A percentile compares a stretch with the other conserved stretches of the same genome.
phyloP scores from a whole-genome alignment of 495 filamentous ascomycete genomes.

The Cercophora samala region DNA sequence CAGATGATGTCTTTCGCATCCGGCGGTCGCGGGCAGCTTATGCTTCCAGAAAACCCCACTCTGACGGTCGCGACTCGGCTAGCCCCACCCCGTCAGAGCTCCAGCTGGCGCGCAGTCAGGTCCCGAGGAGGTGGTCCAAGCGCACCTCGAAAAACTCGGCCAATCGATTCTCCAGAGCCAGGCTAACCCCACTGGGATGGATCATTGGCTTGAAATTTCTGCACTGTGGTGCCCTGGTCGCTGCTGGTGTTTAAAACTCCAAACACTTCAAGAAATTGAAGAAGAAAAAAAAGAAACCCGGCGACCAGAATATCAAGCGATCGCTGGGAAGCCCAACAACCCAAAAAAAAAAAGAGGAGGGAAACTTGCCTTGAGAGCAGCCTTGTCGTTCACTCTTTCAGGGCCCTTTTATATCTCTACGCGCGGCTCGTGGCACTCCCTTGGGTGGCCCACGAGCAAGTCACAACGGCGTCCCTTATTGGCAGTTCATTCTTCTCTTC shows the following conservation, averaged over 20 bases:
- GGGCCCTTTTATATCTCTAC: neutral
- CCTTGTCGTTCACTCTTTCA: neutral
- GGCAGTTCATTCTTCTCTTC: conserved; percentile 53
- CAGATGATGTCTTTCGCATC: neutral
- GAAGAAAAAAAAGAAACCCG: conserved; percentile 5
- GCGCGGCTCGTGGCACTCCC: conserved; percentile 25
- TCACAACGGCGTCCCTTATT: conserved; percentile 49
- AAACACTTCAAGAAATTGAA: conserved; percentile 1
- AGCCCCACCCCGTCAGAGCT: neutral
- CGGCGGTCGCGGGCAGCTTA: neutral
- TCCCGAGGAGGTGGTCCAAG: neutral
- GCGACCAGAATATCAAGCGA: conserved; percentile 28
- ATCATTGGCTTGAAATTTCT: conserved; percentile 3
- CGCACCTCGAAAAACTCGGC: neutral
- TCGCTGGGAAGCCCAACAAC: conserved; percentile 15
- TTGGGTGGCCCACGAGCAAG: conserved; percentile 24
- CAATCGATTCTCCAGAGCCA: conserved; percentile 11
- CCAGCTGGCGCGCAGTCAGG: neutral
- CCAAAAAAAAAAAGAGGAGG: neutral
- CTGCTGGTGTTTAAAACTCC: conserved; percentile 1
- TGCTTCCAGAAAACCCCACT: neutral
- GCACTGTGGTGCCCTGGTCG: neutral
- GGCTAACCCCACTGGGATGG: conserved; percentile 1
- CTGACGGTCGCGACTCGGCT: neutral
- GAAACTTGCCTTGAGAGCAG: neutral